phyloP scores from a whole-genome alignment of 768 basidiomycete genomes.

The Tylopilus sp. region DNA sequence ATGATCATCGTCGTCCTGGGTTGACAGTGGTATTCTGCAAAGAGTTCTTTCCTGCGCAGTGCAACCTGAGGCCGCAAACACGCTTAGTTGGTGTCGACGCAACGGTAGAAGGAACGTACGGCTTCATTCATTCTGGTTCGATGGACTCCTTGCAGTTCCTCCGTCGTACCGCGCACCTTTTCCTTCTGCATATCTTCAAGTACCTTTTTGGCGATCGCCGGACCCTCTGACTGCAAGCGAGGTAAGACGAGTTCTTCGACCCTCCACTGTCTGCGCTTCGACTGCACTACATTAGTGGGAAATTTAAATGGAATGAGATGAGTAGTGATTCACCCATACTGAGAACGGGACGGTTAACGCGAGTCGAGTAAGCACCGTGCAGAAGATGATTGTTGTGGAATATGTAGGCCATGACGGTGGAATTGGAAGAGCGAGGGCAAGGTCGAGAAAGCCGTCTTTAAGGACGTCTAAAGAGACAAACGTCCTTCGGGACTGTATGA shows the following conservation, averaged over 20 bases:
- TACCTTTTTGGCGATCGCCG: constrained; percentile 32
- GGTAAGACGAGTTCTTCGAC: constrained; percentile 62
- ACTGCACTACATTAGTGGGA: constrained; percentile 38
- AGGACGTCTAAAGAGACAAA: constrained; percentile 32
- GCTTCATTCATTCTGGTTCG: constrained; percentile 44
- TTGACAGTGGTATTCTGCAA: constrained; percentile 53
- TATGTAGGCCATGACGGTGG: constrained; percentile 68
- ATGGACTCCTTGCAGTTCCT: constrained; percentile 47
- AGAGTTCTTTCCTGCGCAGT: constrained; percentile 55
- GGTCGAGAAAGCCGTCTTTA: constrained; percentile 69
- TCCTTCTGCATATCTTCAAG: constrained; percentile 51
- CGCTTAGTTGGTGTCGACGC: constrained; percentile 1
- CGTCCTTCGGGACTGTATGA: constrained; percentile 14
- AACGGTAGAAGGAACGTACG: constrained; percentile 32
- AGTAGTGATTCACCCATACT: constrained; percentile 56
- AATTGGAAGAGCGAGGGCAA: constrained; percentile 70
- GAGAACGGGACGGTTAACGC: constrained; percentile 63
- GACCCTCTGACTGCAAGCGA: constrained; percentile 48
- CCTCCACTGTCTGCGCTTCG: constrained; percentile 55
- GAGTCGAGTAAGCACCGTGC: constrained; percentile 59
- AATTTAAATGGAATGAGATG: constrained; percentile 1
- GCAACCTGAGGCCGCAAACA: constrained; percentile 44
- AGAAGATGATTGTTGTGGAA: constrained; percentile 69
- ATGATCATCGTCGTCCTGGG: constrained; percentile 55
- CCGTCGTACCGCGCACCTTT: constrained; percentile 53